Evolutionary conservation across 2,329 filamentous ascomycete species (phyloP), one percentile per base, ranked within the genome.

Genomic region (Zasmidium cellare): DNA sequence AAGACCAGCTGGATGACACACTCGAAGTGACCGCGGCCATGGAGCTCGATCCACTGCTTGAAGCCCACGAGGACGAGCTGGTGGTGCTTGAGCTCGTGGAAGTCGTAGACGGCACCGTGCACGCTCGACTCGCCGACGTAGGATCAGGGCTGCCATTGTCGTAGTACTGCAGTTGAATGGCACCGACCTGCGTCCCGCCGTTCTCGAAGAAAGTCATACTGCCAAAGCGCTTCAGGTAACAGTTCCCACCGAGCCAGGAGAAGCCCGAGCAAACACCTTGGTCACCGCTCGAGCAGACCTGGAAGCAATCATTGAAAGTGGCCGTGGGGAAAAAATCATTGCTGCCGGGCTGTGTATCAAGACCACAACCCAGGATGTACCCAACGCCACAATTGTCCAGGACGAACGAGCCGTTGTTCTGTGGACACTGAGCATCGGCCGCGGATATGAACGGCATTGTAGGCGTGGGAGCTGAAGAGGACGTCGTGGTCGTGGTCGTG

Each of bases 401-500:
- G 3, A 45, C 16, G 51, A 24, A 25, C 14, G 16, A n/a, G 18
- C 20, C 41, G 25, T 23, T 46, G 25, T 12, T 35, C 23, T 16
- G 24, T 12, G 22, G 16, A 47, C 35, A 46, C 23, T 2, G 2
- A 12, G 51, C n/a, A 16, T 20, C 3, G 11, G 23, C 14, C 23
- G 51, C n/a, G 14, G 51, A 18, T 19, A 53, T 22, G 35, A n/a
- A 25, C n/a, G 23, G 25, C 19, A 6, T 2, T 46, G 51, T 18
- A 23, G 16, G 3, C 25, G 18, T 11, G 18, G 31, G 25, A 38
- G 9, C 9, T 24, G 19, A 19, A 22, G 7, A 6, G 6, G 49
- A 48, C 23, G 28, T 31, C 11, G 44, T 38, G n/a, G 53, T 49
- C 16, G 46, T 55, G 14, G 53, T 50, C 28, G 53, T 24, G 22